Conservation (phyloP, 208 protist genomes). For the Acanthamoeba rhysodes region DNA sequence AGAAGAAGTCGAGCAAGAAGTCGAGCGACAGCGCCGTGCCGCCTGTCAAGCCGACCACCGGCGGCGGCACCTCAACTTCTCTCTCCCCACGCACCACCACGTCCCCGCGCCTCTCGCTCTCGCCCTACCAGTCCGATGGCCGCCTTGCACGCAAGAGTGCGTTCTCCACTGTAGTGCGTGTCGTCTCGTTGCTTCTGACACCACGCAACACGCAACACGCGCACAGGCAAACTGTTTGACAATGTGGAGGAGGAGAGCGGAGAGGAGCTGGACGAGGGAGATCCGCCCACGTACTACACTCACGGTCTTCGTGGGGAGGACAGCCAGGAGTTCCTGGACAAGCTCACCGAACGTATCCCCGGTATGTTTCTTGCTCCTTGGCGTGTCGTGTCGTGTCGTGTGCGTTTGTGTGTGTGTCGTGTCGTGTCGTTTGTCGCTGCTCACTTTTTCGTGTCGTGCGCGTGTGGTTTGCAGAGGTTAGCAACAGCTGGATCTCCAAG, state of each 20-base stretch:
- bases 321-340: background rate
- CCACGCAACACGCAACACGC: too few species aligned
- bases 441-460: background rate
- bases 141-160: background rate
- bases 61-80: background rate
- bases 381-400: background rate
- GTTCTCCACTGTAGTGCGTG: too few species aligned
- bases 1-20: conserved; percentile 9
- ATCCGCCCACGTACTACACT: conserved; percentile 1
- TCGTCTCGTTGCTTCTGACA: background rate
- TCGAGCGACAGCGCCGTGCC: background rate
- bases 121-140: background rate
- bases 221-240: conserved; percentile 3
- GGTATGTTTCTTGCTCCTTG: background rate
- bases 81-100: background rate
- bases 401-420: background rate
- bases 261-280: conserved; percentile 14
- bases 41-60: background rate
- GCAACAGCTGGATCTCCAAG: conserved; percentile 26
- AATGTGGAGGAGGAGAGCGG: background rate
- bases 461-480: background rate
- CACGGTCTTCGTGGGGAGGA: background rate
- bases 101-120: conserved; percentile 9
- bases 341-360: background rate
- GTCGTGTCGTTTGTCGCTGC: background rate